Conservation (phyloP, 345 rosid genomes). For the Excoecaria agallocha region DNA sequence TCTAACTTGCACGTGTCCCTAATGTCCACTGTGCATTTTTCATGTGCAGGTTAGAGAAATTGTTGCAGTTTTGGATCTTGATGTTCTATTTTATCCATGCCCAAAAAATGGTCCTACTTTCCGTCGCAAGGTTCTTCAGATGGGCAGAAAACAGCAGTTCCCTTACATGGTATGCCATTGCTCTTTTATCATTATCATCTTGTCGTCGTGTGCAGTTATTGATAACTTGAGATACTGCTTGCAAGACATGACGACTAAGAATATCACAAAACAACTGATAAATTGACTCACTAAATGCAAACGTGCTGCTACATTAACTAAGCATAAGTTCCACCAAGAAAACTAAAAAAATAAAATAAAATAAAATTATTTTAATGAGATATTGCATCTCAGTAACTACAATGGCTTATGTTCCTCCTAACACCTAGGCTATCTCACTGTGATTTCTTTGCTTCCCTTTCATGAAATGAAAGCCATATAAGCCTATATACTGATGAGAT, state of each 20-base stretch:
- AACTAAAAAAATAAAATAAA: too few relatives aligned
- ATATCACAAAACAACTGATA: neutral
- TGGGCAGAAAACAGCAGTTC: slow-evolving; percentile 91
- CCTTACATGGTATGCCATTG: slow-evolving; percentile 81
- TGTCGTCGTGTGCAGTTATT: neutral
- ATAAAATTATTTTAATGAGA: too few relatives aligned
- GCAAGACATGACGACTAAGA: neutral
- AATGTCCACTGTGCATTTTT: neutral
- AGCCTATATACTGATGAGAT: too few relatives aligned
- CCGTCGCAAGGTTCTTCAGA: slow-evolving; percentile 68
- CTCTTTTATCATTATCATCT: slow-evolving; percentile 12
- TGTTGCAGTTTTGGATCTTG: slow-evolving; percentile 82
- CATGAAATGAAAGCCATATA: too few relatives aligned
- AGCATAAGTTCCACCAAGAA: too few relatives aligned
- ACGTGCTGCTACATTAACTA: too few relatives aligned
- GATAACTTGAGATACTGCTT: neutral
- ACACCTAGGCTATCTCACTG: too few relatives aligned
- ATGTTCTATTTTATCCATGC: slow-evolving; percentile 88
- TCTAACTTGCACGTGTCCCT: neutral
- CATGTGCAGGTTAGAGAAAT: slow-evolving; percentile 82
- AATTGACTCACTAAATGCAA: too few relatives aligned
- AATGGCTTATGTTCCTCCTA: too few relatives aligned
- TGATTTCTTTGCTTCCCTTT: too few relatives aligned
- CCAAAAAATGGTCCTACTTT: slow-evolving; percentile 87
- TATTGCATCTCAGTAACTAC: too few relatives aligned